These are phyloP conservation scores for Aspergillus viridinutans DNA, from an alignment of 2,329 filamentous ascomycete genomes.

Conservation along the genomic window DNA sequence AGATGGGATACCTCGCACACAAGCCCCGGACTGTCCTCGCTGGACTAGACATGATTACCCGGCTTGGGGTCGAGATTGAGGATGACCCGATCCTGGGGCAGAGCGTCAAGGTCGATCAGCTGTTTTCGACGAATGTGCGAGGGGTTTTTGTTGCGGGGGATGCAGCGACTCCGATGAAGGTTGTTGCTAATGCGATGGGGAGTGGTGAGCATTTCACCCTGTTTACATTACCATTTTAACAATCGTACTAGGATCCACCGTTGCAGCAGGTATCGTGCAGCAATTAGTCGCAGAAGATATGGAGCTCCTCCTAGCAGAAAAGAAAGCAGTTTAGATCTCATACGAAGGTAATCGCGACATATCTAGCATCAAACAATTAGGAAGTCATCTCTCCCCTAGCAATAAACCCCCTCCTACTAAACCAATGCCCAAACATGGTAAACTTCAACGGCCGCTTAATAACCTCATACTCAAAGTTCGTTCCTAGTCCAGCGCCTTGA, in stretches of 20 bases:
- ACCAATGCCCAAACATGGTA: not conserved
- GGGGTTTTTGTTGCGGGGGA: slow-evolving; percentile 56
- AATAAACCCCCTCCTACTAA: not conserved
- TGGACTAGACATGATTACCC: not conserved
- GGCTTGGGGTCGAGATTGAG: not conserved
- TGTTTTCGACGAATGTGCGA: slow-evolving; percentile 40
- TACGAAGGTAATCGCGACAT: too few relatives aligned
- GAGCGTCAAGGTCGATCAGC: not conserved
- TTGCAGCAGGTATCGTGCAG: not conserved
- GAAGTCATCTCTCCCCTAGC: not conserved
- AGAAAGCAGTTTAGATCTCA: too few relatives aligned
- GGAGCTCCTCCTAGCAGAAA: not conserved
- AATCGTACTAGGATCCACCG: not conserved
- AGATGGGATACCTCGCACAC: not conserved
- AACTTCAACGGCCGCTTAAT: not conserved
- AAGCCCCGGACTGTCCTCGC: not conserved
- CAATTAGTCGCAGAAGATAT: not conserved
- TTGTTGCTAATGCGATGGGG: slow-evolving; percentile 5
- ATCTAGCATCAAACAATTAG: too few relatives aligned
- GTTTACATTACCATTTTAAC: not conserved
- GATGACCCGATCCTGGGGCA: not conserved
- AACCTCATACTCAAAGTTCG: not conserved
- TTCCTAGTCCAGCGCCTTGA: not conserved
- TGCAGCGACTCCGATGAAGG: slow-evolving; percentile 27
- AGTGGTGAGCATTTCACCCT: not conserved